Percentiles rank a stretch among this genome's conserved stretches.
Evolutionary conservation across 129 eudicot species (phyloP).

Genomic region (Lactuca sativa): DNA sequence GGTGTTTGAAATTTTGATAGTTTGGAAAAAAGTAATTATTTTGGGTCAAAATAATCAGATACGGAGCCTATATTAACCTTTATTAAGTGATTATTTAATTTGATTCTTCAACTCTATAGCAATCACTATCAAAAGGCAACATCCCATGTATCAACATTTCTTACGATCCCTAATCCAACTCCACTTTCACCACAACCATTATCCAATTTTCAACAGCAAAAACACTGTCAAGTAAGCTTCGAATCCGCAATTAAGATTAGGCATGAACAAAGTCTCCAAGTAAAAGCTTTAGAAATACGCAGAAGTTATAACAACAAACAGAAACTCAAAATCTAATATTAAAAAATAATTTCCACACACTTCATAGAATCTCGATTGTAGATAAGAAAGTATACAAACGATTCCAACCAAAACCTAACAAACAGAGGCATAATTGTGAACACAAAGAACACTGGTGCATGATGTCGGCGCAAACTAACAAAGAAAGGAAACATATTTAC

Average conservation of each 20-base stretch:
- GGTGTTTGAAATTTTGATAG: too few relatives aligned
- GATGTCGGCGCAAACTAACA: too few relatives aligned
- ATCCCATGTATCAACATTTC: not conserved
- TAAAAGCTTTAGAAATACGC: not conserved
- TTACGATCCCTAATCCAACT: not conserved
- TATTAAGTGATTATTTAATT: too few relatives aligned
- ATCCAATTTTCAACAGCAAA: too few relatives aligned
- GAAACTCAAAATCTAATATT: not conserved
- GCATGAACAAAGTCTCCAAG: not conserved
- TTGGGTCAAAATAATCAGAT: too few relatives aligned
- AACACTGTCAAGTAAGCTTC: not conserved
- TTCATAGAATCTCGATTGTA: too few relatives aligned
- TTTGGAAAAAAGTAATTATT: too few relatives aligned
- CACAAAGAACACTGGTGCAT: too few relatives aligned
- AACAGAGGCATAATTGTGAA: conserved; percentile 12
- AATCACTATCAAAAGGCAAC: not conserved
- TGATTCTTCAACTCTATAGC: too few relatives aligned
- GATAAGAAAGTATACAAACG: too few relatives aligned
- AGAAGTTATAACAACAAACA: not conserved
- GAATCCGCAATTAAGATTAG: not conserved
- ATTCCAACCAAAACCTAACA: not conserved
- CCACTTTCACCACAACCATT: not conserved
- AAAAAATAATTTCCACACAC: not conserved
- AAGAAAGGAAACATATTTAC: too few relatives aligned
- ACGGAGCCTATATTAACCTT: too few relatives aligned